Evolutionary conservation across 1,284 basidiomycete species (phyloP).

Genomic region (Ganoderma lucidum): DNA sequence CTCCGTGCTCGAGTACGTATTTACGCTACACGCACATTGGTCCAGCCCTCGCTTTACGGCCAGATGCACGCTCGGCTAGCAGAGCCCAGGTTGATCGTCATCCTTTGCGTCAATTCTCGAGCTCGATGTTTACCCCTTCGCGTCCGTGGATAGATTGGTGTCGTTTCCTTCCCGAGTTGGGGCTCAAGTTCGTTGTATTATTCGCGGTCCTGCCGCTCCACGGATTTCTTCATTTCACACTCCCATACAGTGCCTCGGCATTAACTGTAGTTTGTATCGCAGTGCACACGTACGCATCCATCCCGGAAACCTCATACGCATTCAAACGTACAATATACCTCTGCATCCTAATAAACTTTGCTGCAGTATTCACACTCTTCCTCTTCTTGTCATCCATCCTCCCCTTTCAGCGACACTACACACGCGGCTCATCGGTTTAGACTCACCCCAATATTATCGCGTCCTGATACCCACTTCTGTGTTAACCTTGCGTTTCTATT

Average conservation of each 20-base stretch:
- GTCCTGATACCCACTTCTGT: not conserved
- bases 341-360: not conserved
- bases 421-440: not conserved
- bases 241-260: not conserved
- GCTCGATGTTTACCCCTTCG: not conserved
- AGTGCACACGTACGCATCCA: not conserved
- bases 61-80: not conserved
- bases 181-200: not conserved
- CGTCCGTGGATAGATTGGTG: not conserved
- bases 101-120: not conserved
- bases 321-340: not conserved
- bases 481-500: not conserved
- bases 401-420: not conserved
- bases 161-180: not conserved
- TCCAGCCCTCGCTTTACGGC: not conserved
- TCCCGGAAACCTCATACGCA: not conserved
- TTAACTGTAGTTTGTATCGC: not conserved
- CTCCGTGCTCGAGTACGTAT: not conserved
- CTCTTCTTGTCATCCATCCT: not conserved
- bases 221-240: not conserved
- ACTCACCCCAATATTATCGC: not conserved
- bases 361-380: not conserved
- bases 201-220: not conserved
- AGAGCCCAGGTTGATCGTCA: not conserved
- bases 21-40: not conserved